These are phyloP conservation scores for Tolypocladium paradoxum DNA, from an alignment of 2,329 filamentous ascomycete species.

Conservation along the genomic window DNA sequence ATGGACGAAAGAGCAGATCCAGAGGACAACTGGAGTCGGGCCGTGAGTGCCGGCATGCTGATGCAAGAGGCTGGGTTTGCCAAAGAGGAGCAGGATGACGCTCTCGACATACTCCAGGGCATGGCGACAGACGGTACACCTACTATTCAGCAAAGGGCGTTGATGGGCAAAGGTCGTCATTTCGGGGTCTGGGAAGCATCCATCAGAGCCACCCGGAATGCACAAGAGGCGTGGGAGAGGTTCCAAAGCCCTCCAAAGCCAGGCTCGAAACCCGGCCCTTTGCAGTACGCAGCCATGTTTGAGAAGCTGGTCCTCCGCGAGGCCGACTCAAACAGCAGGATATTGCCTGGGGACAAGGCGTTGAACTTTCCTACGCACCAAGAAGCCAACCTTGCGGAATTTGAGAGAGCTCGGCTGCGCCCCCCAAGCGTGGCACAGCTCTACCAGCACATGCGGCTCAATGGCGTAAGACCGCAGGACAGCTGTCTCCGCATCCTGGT, in stretches of 20 bases:
- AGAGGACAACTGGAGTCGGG: constrained; percentile 43
- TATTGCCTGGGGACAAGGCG: constrained; percentile 50
- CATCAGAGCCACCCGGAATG: constrained; percentile 48
- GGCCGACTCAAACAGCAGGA: constrained; percentile 11
- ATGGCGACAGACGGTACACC: constrained; percentile 37
- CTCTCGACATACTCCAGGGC: constrained; percentile 43
- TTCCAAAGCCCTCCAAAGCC: constrained; percentile 28
- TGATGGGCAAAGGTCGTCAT: constrained; percentile 7
- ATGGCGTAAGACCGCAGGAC: constrained; percentile 35
- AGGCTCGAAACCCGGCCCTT: constrained; percentile 22
- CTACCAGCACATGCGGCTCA: constrained; percentile 44
- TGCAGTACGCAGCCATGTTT: constrained; percentile 51
- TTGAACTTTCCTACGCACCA: constrained; percentile 29
- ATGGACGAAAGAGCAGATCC: constrained; percentile 43
- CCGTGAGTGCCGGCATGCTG: constrained; percentile 39
- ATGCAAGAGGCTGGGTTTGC: constrained; percentile 47
- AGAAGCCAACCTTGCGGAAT: constrained; percentile 46
- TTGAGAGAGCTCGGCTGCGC: constrained; percentile 50
- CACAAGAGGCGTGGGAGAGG: constrained; percentile 48
- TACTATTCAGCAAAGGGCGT: constrained; percentile 39
- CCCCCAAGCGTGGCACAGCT: constrained; percentile 50
- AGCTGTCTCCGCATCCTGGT: constrained; percentile 46
- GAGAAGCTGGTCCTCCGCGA: constrained; percentile 36
- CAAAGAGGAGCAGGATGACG: constrained; percentile 33
- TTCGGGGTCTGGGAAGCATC: constrained; percentile 41